phyloP scores from a whole-genome alignment of 257 asterid species.

The Nicotiana tomentosiformis region DNA sequence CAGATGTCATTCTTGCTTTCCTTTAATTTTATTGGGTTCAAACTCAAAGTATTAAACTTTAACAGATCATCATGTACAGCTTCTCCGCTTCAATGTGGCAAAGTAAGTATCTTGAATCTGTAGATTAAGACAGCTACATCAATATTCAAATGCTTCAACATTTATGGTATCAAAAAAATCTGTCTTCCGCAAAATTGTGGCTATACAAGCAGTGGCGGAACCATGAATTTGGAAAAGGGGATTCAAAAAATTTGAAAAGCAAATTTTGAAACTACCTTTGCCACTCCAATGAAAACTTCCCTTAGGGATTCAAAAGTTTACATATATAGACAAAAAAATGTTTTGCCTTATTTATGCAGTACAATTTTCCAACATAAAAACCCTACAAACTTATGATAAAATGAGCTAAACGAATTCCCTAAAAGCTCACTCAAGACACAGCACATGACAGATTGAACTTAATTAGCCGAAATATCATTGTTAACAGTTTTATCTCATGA shows the following conservation, averaged over 20 bases:
- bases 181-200: not conserved
- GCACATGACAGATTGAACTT: not conserved
- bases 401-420: not conserved
- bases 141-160: not conserved
- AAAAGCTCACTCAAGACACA: not conserved
- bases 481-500: not conserved
- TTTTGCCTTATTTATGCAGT: too few relatives aligned
- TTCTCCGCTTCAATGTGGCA: not conserved
- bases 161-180: not conserved
- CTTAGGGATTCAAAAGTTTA: not conserved
- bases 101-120: not conserved
- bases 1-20: constrained; percentile 42
- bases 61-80: not conserved
- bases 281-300: not conserved
- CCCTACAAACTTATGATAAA: not conserved
- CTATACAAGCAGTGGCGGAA: not conserved
- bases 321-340: too few relatives aligned
- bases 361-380: not conserved
- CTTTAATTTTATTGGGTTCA: not conserved
- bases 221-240: not conserved
- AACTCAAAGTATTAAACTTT: not conserved
- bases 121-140: not conserved
- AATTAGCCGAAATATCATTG: not conserved
- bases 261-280: not conserved
- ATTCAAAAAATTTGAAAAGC: too few relatives aligned